Percentiles rank a stretch among this genome's conserved stretches.
These are phyloP conservation scores for Fusarium sp. DNA, from an alignment of 2,329 filamentous ascomycete genomes.

Conservation along the genomic window DNA sequence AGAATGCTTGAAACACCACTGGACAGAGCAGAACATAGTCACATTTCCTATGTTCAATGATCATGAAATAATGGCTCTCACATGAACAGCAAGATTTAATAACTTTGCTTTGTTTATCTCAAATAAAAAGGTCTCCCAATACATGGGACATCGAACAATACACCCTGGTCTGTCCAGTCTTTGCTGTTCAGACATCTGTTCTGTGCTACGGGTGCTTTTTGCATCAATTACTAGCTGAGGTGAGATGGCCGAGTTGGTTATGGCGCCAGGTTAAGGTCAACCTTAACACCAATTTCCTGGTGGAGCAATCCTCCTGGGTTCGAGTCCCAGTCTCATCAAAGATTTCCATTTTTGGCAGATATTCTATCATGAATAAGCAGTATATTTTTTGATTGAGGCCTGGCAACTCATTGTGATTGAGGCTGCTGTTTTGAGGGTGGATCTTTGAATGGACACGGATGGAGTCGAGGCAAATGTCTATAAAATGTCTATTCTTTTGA, in stretches of 20 bases:
- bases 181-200: accelerated
- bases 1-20: too few species aligned
- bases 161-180: accelerated
- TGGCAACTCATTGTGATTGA: too few species aligned
- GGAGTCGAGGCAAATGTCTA: not conserved
- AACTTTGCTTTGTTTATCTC: not conserved
- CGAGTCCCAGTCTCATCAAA: slow-evolving; percentile 33
- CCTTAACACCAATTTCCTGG: slow-evolving; percentile 31
- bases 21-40: too few species aligned
- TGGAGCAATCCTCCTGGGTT: slow-evolving; percentile 35
- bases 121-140: not conserved
- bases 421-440: too few species aligned
- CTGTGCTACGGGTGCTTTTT: accelerated
- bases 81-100: too few species aligned
- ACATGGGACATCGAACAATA: not conserved
- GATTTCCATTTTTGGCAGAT: not conserved
- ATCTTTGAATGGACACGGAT: too few species aligned
- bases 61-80: too few species aligned
- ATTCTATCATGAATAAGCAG: accelerated
- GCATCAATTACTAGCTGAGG: slow-evolving; percentile 8
- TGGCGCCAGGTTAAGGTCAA: slow-evolving; percentile 34
- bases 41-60: too few species aligned
- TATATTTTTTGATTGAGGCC: too few species aligned
- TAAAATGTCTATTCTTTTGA: not conserved
- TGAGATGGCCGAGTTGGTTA: slow-evolving; percentile 36